Conservation (phyloP, 164 flowering plant genomes). For the Litsea cubeba region DNA sequence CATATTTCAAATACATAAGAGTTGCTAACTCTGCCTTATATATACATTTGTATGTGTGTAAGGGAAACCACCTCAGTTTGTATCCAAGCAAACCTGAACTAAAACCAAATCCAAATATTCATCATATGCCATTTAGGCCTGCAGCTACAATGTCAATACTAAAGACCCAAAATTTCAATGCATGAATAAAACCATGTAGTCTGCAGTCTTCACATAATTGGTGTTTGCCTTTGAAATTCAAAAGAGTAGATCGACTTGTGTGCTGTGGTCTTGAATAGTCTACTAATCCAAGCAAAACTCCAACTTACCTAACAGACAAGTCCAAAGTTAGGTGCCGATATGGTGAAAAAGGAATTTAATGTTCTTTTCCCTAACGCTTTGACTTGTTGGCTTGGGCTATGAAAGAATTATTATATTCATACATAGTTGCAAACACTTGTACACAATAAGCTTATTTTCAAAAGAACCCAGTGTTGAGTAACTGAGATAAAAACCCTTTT, state of each 20-base stretch:
- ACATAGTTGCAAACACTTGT: no score
- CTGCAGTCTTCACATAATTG: not conserved
- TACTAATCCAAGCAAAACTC: not conserved
- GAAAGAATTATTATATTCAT: no score
- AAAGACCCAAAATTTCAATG: not conserved
- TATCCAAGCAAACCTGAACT: no score
- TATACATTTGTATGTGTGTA: no score
- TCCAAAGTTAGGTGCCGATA: not conserved
- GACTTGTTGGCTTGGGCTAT: not conserved
- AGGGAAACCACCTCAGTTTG: no score
- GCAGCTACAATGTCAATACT: not conserved
- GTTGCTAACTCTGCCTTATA: no score
- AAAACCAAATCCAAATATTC: no score
- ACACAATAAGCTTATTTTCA: no score
- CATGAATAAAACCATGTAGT: not conserved
- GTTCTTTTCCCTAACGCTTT: not conserved
- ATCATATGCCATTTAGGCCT: no score
- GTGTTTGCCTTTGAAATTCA: not conserved
- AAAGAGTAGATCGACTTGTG: not conserved
- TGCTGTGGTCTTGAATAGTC: not conserved
- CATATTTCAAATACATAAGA: no score
- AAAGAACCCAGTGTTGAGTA: no score
- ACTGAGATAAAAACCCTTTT: no score
- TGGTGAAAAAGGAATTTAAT: not conserved
- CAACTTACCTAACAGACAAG: not conserved